These are phyloP conservation scores for Melastoma candidum DNA, from an alignment of 441 rosid species.

Conservation along the genomic window DNA sequence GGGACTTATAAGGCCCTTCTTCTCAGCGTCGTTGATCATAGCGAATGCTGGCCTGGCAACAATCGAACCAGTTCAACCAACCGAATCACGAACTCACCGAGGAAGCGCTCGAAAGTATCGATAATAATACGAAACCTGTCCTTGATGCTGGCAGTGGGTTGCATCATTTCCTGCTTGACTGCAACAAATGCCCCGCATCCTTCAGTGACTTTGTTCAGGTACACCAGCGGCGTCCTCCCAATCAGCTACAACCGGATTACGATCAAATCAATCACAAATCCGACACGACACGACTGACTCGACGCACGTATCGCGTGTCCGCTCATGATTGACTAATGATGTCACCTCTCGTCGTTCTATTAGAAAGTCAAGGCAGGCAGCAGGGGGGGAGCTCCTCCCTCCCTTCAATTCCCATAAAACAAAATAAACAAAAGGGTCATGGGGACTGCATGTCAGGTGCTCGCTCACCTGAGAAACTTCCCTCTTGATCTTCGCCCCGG, in stretches of 20 bases:
- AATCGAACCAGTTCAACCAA: neutral
- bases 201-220: conserved; percentile 72
- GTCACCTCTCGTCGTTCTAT: no score
- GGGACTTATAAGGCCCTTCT: conserved; percentile 54
- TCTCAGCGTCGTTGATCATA: conserved; percentile 77
- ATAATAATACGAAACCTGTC: conserved; percentile 42
- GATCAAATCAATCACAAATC: neutral
- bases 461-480: conserved; percentile 2
- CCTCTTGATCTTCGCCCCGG: conserved; percentile 7
- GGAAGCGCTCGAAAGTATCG: neutral
- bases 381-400: no score
- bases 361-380: no score
- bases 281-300: neutral
- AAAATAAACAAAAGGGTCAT: no score
- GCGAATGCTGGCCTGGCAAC: conserved; percentile 60
- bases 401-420: no score
- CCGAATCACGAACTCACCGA: neutral
- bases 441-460: no score
- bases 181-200: conserved; percentile 85
- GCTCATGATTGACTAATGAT: no score
- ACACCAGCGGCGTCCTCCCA: conserved; percentile 79
- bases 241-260: conserved; percentile 36
- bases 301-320: no score
- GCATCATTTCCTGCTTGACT: conserved; percentile 85
- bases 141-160: conserved; percentile 82